Conservation (phyloP, 768 basidiomycete genomes). For the Auriculariales sp. region DNA sequence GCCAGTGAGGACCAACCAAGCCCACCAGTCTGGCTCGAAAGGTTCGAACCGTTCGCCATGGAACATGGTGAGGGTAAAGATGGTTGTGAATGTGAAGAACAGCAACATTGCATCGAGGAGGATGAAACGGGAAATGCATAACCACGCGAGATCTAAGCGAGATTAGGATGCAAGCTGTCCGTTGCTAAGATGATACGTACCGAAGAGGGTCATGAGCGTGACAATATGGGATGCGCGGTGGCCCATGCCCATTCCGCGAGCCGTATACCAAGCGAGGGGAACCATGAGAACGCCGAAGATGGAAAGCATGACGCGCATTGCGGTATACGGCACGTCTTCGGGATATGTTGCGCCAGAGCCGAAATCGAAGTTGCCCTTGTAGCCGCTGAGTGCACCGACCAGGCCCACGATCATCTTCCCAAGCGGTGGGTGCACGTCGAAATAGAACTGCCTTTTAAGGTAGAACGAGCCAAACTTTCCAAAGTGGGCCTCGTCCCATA, state of each 20-base stretch:
- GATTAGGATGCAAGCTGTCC: background rate
- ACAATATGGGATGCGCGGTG: constrained; percentile 81
- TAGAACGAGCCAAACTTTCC: constrained; percentile 98
- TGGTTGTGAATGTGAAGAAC: constrained; percentile 95
- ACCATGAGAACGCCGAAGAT: constrained; percentile 92
- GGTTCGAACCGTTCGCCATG: constrained; percentile 92
- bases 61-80: constrained; percentile 90
- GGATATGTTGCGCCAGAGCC: constrained; percentile 84
- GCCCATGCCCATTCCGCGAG: constrained; percentile 86
- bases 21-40: constrained; percentile 95
- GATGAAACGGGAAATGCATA: constrained; percentile 93
- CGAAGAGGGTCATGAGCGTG: constrained; percentile 84
- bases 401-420: constrained; percentile 99
- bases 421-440: constrained; percentile 95
- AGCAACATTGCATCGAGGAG: constrained; percentile 97
- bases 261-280: constrained; percentile 92
- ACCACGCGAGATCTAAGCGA: constrained; percentile 81
- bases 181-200: constrained; percentile 28
- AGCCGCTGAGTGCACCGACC: constrained; percentile 80
- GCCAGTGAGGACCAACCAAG: constrained; percentile 90
- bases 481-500: constrained; percentile 99
- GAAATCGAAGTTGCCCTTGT: constrained; percentile 86
- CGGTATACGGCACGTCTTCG: constrained; percentile 72
- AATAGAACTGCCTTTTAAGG: constrained; percentile 97
- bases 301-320: constrained; percentile 91